Evolutionary conservation across 768 basidiomycete species (phyloP), one percentile per base, ranked within the genome.

Genomic region (Macrolepiota fuliginosa): DNA sequence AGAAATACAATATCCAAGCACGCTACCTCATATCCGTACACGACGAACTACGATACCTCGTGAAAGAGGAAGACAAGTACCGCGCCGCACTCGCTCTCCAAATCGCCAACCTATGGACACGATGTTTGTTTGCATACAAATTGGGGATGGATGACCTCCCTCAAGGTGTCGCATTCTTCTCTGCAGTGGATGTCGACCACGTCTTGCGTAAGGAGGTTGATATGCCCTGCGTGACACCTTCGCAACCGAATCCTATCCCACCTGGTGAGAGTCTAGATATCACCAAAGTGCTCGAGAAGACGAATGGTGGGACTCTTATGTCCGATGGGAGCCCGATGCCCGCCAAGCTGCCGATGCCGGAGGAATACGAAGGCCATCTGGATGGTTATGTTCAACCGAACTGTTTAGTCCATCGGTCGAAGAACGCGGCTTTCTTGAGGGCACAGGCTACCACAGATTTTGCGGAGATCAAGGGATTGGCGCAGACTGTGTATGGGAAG

Each of bases 71-170:
- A 63, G 97, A 98, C 76, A 83, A 82, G 67, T 94, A 95, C 74
- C 90, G 96, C n/a, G 86, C 88, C 1, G 91, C 94, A 1, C 81
- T 98, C 10, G 97, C 96, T 0, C 73, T 99, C 54, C 97, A 99
- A 73, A 87, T 99, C 49, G 92, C 94, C 29, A 98, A 99, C 72
- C 73, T 97, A 0, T 98, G 97, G 96, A 98, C 96, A 4, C 83
- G 97, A 15, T 85, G 88, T 54, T 70, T 96, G 68, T 98, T 99
- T 72, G 91, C 95, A 1, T 95, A 85, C 73, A 90, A 85, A 67
- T 79, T 98, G n/a, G 94, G 95, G 4, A 92, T 99, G 89, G 92
- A 94, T 69, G 92, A 98, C 70, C 79, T 98, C 1, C 97, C 97
- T 0, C 94, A 96, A 69, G 88, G 96, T 39, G 91, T 97, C 5